Evolutionary conservation across 805 yeast genomes (phyloP).

Genomic region (Metschnikowia corniflorae): DNA sequence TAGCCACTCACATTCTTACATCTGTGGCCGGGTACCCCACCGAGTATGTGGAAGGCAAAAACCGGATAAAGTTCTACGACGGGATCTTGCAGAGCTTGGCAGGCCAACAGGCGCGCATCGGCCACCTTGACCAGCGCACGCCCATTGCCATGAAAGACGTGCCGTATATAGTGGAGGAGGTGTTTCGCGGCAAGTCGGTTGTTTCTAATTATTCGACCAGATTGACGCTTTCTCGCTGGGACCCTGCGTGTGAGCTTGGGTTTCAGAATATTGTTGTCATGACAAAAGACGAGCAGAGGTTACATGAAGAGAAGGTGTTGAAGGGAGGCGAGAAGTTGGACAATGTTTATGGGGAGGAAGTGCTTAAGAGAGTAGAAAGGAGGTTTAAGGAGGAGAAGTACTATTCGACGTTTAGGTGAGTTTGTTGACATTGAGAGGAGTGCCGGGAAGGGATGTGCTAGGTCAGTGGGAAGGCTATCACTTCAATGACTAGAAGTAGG

Average conservation of each 20-base stretch:
- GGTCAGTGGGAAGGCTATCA: too few species aligned
- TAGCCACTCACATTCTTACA: conserved; percentile 81
- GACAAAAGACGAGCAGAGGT: conserved; percentile 82
- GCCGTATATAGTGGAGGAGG: conserved; percentile 83
- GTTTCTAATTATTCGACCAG: conserved; percentile 79
- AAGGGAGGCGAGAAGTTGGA: conserved; percentile 59
- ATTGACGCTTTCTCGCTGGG: conserved; percentile 83
- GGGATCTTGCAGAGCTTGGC: conserved; percentile 77
- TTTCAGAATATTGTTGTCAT: conserved; percentile 79
- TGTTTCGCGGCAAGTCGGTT: conserved; percentile 89
- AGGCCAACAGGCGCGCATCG: conserved; percentile 81
- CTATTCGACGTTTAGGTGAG: conserved; percentile 44
- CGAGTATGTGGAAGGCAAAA: conserved; percentile 88
- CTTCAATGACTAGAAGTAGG: too few species aligned
- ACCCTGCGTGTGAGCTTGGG: conserved; percentile 57
- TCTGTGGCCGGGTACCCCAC: conserved; percentile 82
- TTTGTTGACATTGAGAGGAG: too few species aligned
- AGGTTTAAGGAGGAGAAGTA: conserved; percentile 74
- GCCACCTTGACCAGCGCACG: conserved; percentile 68
- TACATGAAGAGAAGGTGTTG: conserved; percentile 74
- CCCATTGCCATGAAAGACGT: conserved; percentile 71
- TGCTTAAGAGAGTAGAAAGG: conserved; percentile 51
- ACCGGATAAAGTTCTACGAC: conserved; percentile 81
- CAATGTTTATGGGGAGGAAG: conserved; percentile 62
- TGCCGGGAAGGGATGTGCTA: too few species aligned